Evolutionary conservation across 257 asterid species (phyloP).

Genomic region (Solanum paucissectum): DNA sequence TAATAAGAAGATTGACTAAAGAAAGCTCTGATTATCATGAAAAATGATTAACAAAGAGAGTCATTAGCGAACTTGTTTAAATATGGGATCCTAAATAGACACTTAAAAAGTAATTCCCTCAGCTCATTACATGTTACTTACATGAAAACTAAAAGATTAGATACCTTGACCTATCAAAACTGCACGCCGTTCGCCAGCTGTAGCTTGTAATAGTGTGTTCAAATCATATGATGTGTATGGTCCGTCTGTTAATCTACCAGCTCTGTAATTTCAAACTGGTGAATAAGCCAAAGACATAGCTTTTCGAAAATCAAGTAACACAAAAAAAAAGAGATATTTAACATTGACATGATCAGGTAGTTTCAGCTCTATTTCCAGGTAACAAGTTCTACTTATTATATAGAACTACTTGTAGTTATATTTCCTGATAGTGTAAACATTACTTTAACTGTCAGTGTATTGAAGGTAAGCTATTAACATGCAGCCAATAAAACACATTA

Average conservation of each 20-base stretch:
- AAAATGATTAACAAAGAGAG: not conserved
- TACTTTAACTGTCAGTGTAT: not conserved
- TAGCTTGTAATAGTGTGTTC: constrained; percentile 83
- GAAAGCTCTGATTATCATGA: not conserved
- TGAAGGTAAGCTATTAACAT: not conserved
- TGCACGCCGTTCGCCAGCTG: constrained; percentile 98
- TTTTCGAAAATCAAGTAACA: not conserved
- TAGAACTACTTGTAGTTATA: not conserved
- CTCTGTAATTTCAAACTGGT: constrained; percentile 21
- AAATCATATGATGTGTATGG: constrained; percentile 96
- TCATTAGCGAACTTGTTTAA: not conserved
- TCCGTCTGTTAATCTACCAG: constrained; percentile 93
- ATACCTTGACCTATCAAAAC: constrained; percentile 85
- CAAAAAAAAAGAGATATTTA: too few species aligned
- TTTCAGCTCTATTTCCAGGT: not conserved
- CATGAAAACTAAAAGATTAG: not conserved
- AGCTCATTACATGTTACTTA: not conserved
- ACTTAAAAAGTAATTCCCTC: not conserved
- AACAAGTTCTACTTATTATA: not conserved
- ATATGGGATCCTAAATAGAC: not conserved
- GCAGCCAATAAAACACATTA: not conserved
- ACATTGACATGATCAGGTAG: too few species aligned
- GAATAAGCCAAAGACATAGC: not conserved
- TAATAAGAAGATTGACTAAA: not conserved
- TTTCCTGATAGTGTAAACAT: not conserved